These are phyloP conservation scores for Allantophomopsis lycopodina DNA, from an alignment of 2,329 filamentous ascomycete genomes.

Conservation along the genomic window DNA sequence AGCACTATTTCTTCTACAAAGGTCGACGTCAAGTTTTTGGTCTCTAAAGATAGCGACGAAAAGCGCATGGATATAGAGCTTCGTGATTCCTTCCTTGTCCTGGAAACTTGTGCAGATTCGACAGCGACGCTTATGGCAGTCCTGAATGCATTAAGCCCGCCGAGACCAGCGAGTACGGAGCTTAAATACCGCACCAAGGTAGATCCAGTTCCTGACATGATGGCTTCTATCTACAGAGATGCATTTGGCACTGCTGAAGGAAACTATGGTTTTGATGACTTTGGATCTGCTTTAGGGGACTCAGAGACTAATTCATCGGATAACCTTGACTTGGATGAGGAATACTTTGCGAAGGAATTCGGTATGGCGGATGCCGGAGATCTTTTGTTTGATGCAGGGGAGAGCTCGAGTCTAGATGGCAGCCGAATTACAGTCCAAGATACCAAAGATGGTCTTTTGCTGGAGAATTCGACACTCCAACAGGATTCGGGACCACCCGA, in stretches of 20 bases:
- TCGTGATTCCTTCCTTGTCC: slow-evolving; percentile 70
- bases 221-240: slow-evolving; percentile 82
- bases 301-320: slow-evolving; percentile 27
- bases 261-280: slow-evolving; percentile 50
- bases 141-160: slow-evolving; percentile 68
- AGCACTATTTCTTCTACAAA: slow-evolving; percentile 78
- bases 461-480: slow-evolving; percentile 26
- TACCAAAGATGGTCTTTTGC: slow-evolving; percentile 29
- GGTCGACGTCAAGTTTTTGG: slow-evolving; percentile 45
- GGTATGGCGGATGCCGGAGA: slow-evolving; percentile 25
- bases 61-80: slow-evolving; percentile 69
- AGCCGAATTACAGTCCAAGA: slow-evolving; percentile 12
- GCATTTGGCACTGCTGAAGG: slow-evolving; percentile 55
- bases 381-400: slow-evolving; percentile 9
- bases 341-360: slow-evolving; percentile 26
- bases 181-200: slow-evolving; percentile 80
- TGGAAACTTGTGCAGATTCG: slow-evolving; percentile 94
- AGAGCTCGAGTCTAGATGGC: slow-evolving; percentile 19
- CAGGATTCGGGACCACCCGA: slow-evolving; percentile 36
- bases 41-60: slow-evolving; percentile 30
- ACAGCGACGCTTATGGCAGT: slow-evolving; percentile 81
- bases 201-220: slow-evolving; percentile 73
- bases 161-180: slow-evolving; percentile 67
- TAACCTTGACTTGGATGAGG: slow-evolving; percentile 26
- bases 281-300: slow-evolving; percentile 30